A percentile compares a stretch with the other conserved stretches of the same genome.
These are phyloP conservation scores for Rhizomucor miehei DNA, from an alignment of 371 early-diverging fungal species.

Conservation along the genomic window DNA sequence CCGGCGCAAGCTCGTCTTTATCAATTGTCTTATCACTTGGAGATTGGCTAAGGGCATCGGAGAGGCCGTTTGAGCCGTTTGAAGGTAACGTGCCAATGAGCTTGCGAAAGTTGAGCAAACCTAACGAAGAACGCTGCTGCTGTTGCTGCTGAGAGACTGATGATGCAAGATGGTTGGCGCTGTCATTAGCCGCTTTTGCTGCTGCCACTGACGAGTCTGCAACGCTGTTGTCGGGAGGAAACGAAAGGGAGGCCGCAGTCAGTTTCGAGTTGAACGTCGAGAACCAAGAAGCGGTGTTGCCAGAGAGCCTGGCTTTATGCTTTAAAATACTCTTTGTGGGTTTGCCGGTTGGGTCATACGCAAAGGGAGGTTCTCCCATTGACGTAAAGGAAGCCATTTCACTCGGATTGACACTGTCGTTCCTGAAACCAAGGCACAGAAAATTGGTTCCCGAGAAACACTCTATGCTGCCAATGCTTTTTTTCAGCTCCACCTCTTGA, in stretches of 20 bases:
- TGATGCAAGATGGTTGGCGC: constrained; percentile 13
- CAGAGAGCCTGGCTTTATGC: constrained; percentile 20
- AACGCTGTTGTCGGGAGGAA: constrained; percentile 18
- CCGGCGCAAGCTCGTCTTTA: constrained; percentile 27
- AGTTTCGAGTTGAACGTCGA: constrained; percentile 21
- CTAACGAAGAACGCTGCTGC: constrained; percentile 8
- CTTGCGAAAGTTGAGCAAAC: constrained; percentile 15
- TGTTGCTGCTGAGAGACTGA: constrained; percentile 8
- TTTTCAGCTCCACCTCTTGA: too few relatives aligned
- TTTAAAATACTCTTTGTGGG: constrained; percentile 37
- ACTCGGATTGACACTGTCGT: too few relatives aligned
- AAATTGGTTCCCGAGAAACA: not conserved
- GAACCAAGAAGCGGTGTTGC: constrained; percentile 22
- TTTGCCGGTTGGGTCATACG: constrained; percentile 26
- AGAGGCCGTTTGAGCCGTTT: not conserved
- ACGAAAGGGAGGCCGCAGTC: constrained; percentile 21
- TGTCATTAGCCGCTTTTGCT: not conserved
- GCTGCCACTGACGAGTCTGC: not conserved
- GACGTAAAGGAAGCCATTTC: constrained; percentile 23
- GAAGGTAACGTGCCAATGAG: constrained; percentile 13
- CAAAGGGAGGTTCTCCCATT: constrained; percentile 24
- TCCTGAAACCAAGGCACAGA: not conserved
- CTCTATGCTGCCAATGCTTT: too few relatives aligned
- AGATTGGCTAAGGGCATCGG: not conserved
- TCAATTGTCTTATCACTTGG: constrained; percentile 2